Evolutionary conservation across 2,329 filamentous ascomycete species (phyloP).

Genomic region (Penicillium sp.): DNA sequence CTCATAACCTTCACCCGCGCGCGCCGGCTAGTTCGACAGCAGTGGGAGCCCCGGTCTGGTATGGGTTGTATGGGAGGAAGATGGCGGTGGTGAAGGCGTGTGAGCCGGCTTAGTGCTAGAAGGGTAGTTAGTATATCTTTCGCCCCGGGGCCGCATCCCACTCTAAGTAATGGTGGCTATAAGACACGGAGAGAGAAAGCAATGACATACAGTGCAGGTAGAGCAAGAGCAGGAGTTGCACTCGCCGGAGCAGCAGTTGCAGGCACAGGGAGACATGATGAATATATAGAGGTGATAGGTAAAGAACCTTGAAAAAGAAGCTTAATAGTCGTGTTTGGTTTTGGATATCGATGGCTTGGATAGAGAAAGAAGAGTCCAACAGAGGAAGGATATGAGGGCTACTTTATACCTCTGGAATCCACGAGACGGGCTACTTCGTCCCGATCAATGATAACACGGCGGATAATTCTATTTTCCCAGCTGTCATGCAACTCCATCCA

Average conservation of each 20-base stretch:
- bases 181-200: not conserved
- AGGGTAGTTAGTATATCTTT: constrained; percentile 15
- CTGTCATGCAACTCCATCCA: constrained; percentile 6
- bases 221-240: constrained; percentile 43
- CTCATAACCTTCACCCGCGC: constrained; percentile 1
- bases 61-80: constrained; percentile 23
- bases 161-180: not conserved
- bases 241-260: constrained; percentile 40
- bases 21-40: constrained; percentile 22
- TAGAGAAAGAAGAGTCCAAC: not conserved
- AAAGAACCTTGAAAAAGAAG: constrained; percentile 13
- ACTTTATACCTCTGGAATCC: constrained; percentile 20
- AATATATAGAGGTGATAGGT: constrained; percentile 21
- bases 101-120: constrained; percentile 25
- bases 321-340: constrained; percentile 1
- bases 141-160: not conserved
- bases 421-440: not conserved
- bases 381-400: constrained; percentile 1
- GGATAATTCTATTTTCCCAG: not conserved
- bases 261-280: constrained; percentile 43
- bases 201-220: constrained; percentile 36
- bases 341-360: not conserved
- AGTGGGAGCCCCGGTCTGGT: constrained; percentile 24
- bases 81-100: constrained; percentile 16
- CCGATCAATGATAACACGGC: not conserved